A percentile compares a stretch with the other conserved stretches of the same genome.
These are phyloP conservation scores for Candida schatavii DNA, from an alignment of 805 yeast species.

Conservation along the genomic window DNA sequence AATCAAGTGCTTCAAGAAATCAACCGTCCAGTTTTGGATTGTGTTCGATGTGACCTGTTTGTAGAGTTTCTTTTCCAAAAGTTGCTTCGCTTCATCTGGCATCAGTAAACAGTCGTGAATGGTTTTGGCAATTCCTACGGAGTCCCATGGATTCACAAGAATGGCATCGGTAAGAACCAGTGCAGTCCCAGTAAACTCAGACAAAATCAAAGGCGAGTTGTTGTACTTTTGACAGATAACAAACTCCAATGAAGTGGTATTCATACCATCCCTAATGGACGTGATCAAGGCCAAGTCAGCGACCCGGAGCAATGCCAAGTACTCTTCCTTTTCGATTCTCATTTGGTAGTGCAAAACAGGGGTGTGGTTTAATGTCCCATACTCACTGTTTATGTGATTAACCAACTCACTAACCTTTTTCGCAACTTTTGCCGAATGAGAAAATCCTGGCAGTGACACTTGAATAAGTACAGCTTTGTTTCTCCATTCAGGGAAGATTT, in stretches of 20 bases:
- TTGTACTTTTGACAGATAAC: conserved; percentile 80
- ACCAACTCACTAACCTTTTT: conserved; percentile 81
- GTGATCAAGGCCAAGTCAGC: conserved; percentile 91
- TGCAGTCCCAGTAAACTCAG: conserved; percentile 92
- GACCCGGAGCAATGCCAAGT: conserved; percentile 78
- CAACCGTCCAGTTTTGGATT: conserved; percentile 76
- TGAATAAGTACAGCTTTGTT: conserved; percentile 85
- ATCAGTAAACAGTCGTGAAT: conserved; percentile 67
- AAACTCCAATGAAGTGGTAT: conserved; percentile 90
- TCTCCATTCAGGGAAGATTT: conserved; percentile 90
- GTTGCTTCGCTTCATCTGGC: conserved; percentile 43
- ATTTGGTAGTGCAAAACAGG: conserved; percentile 94
- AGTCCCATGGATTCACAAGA: conserved; percentile 95
- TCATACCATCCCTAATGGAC: conserved; percentile 93
- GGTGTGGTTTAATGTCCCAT: conserved; percentile 75
- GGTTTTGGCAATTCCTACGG: conserved; percentile 86
- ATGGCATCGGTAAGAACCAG: conserved; percentile 69
- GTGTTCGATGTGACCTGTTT: conserved; percentile 65
- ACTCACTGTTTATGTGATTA: conserved; percentile 76
- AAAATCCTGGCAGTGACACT: conserved; percentile 78
- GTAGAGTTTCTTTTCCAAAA: conserved; percentile 54
- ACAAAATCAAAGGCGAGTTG: conserved; percentile 73
- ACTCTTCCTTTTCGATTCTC: conserved; percentile 84
- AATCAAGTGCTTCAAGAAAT: conserved; percentile 52
- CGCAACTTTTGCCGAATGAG: conserved; percentile 64